A percentile compares a stretch with the other conserved stretches of the same genome.
Conservation (phyloP, 129 eudicot genomes). For the Apium graveolens region DNA sequence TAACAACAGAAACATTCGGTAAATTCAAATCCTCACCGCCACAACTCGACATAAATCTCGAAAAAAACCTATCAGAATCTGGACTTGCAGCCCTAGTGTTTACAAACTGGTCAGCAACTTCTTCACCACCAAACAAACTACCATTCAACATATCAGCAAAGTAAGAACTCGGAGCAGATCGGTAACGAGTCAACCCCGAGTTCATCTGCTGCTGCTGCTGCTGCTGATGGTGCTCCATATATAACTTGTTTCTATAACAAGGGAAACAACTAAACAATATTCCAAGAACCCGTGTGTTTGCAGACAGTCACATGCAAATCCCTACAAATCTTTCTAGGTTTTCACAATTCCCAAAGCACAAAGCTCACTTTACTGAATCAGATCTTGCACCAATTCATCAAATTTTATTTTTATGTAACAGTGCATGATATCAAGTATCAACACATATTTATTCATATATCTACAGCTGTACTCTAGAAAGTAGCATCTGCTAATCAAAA, state of each 20-base stretch:
- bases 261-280: neutral
- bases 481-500: neutral
- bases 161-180: slow-evolving; percentile 79
- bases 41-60: slow-evolving; percentile 28
- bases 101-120: slow-evolving; percentile 38
- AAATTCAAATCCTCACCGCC: slow-evolving; percentile 12
- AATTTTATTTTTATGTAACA: neutral
- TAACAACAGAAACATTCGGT: neutral
- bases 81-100: slow-evolving; percentile 40
- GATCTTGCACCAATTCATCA: neutral
- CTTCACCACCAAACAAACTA: slow-evolving; percentile 36
- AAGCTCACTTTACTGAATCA: neutral
- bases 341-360: slow-evolving; percentile 12
- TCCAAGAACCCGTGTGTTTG: slow-evolving; percentile 4
- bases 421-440: neutral
- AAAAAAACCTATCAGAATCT: slow-evolving; percentile 30
- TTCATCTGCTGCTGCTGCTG: slow-evolving; percentile 23
- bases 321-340: slow-evolving; percentile 8
- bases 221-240: too few relatives aligned
- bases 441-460: neutral
- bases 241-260: too few relatives aligned
- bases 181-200: slow-evolving; percentile 61
- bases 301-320: slow-evolving; percentile 1
- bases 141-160: slow-evolving; percentile 35
- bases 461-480: neutral